Conservation (phyloP, 73 alveolate species). For the Tetrahymena elliotti region DNA sequence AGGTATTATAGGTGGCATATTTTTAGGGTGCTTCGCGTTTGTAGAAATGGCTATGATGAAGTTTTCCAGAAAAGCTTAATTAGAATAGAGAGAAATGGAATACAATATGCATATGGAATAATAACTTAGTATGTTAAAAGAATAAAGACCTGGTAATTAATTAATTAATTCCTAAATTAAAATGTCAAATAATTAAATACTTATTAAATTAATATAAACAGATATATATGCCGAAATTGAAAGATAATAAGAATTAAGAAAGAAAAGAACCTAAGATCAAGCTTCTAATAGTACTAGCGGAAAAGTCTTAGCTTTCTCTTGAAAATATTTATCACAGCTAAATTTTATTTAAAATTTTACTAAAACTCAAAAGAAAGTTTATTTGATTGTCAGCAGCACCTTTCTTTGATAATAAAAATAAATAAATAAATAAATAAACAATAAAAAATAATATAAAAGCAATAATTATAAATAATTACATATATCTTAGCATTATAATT, state of each 20-base stretch:
- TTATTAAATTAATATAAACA: neutral
- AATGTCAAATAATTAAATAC: neutral
- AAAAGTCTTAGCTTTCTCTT: neutral
- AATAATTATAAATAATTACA: neutral
- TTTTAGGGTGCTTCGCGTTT: slow-evolving; percentile 55
- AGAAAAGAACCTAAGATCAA: neutral
- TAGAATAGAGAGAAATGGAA: neutral
- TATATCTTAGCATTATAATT: neutral
- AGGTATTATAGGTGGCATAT: slow-evolving; percentile 68
- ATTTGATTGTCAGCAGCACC: neutral
- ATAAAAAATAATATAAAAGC: neutral
- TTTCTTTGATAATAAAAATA: neutral
- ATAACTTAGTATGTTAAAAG: neutral
- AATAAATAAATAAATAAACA: too few relatives aligned
- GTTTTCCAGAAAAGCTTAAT: slow-evolving; percentile 8
- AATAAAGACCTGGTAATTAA: neutral
- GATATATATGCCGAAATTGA: neutral
- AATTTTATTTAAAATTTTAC: neutral
- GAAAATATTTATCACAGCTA: neutral
- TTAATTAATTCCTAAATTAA: neutral
- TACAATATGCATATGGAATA: slow-evolving; percentile 3
- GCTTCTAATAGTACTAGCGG: neutral
- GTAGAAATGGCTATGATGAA: slow-evolving; percentile 40
- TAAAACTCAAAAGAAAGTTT: neutral
- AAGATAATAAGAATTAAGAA: neutral